Base-by-base conservation (phyloP, 345 rosid species). In the Rhodamnia argentea region DNA sequence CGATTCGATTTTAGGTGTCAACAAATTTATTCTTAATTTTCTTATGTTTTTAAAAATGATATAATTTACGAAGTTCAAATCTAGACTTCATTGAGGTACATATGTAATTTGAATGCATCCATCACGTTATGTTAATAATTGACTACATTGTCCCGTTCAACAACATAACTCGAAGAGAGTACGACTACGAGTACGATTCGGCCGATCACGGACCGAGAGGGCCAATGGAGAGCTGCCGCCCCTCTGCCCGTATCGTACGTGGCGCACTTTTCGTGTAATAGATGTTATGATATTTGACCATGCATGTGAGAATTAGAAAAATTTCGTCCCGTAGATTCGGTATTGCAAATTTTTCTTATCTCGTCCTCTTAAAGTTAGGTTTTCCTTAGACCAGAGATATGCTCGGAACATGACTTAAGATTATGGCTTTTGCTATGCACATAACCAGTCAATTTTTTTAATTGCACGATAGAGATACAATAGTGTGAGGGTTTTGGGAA, bases 251-350 rank as follows among this genome's bases (percentile, higher is more conserved):
- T 57, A 4, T 24, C 5, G 1, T 4, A 10, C n/a, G 3, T 57
- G 60, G n/a, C 13, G 6, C 13, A 24, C 13, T 57, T 20, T 55
- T 55, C 1, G n/a, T 57, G 13, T 10, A 57, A 23, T 57, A 57
- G 0, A 10, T 23, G 13, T 5, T 57, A 7, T 55, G 10, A 57
- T 57, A n/a, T 55, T 18, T 55, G 57, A 7, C 10, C 6, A 29
- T 1, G 13, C 13, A 9, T 1, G 47, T 0, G 7, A 2, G 10
- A 70, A 70, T 70, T 16, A 5, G 23, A 32, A 70, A 51, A 37
- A 18, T 16, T 9, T 32, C 26, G 0, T 37, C 4, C 5, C 3
- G 0, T 16, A 70, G 13, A 18, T 18, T 37, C 0, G 0, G 24
- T 37, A 18, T 9, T 70, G 24, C 47, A 37, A 70, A 9, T 2